phyloP scores from a whole-genome alignment of 2,329 filamentous ascomycete genomes.

The Sporothrix euskadiensis region DNA sequence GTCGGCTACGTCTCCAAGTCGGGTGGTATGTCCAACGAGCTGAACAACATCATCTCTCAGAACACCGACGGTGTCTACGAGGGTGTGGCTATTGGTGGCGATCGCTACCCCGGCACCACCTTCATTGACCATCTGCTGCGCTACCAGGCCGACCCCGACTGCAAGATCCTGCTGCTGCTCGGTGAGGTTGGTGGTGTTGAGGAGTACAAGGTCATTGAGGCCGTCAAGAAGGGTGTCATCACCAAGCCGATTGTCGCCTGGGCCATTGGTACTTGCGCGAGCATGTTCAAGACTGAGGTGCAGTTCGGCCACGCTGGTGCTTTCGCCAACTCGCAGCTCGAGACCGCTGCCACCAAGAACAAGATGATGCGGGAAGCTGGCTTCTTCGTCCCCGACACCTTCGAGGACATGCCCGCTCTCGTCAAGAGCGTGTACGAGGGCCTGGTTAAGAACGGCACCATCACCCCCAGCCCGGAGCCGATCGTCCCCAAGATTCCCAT shows the following conservation, averaged over 20 bases:
- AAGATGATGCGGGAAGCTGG: conserved; percentile 93
- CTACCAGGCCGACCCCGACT: conserved; percentile 94
- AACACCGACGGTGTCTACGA: conserved; percentile 98
- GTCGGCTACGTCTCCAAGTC: conserved; percentile 99
- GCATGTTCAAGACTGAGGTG: conserved; percentile 99
- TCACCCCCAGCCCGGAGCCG: conserved; percentile 84
- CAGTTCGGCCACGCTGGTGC: conserved; percentile 99
- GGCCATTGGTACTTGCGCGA: conserved; percentile 98
- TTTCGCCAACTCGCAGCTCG: conserved; percentile 98
- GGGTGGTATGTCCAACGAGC: conserved; percentile 99
- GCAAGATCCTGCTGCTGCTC: conserved; percentile 94
- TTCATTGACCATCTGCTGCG: conserved; percentile 98
- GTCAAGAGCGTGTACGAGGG: conserved; percentile 84
- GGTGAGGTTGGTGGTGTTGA: conserved; percentile 99
- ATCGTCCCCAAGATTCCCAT: conserved; percentile 98
- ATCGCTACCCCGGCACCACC: conserved; percentile 96
- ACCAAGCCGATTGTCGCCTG: conserved; percentile 99
- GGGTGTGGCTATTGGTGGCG: conserved; percentile 98
- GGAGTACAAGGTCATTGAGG: conserved; percentile 99
- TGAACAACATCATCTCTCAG: conserved; percentile 99
- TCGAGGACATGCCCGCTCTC: conserved; percentile 84
- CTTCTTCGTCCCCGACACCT: conserved; percentile 91
- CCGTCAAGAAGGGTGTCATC: conserved; percentile 89
- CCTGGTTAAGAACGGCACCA: conserved; percentile 79
- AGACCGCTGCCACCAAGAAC: conserved; percentile 97